These are phyloP conservation scores for Pisolithus microcarpus DNA, from an alignment of 768 basidiomycete genomes.

Conservation along the genomic window DNA sequence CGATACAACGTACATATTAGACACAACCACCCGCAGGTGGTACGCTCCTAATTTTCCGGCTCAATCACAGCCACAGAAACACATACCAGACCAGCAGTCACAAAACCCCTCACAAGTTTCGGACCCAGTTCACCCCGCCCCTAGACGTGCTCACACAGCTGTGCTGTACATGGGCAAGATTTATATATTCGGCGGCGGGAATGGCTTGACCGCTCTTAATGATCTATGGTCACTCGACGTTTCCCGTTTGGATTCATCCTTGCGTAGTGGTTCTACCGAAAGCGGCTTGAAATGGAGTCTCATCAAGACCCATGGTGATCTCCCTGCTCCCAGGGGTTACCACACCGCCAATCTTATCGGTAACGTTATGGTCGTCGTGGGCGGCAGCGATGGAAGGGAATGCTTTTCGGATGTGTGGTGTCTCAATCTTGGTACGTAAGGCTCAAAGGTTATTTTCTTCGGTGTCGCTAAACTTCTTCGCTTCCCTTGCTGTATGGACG, in stretches of 20 bases:
- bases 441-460: not conserved
- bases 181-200: constrained; percentile 89
- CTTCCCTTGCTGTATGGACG: not conserved
- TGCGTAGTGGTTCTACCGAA: constrained; percentile 7
- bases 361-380: constrained; percentile 80
- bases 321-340: constrained; percentile 70
- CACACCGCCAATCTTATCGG: constrained; percentile 86
- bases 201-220: constrained; percentile 81
- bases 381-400: constrained; percentile 86
- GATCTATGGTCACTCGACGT: constrained; percentile 87
- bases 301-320: constrained; percentile 47
- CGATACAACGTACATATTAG: constrained; percentile 75
- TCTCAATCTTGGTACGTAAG: constrained; percentile 70
- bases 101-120: constrained; percentile 6
- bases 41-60: constrained; percentile 35
- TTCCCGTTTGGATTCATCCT: constrained; percentile 29
- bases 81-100: not conserved
- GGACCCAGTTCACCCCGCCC: constrained; percentile 37
- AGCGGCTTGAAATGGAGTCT: constrained; percentile 49
- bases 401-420: constrained; percentile 87
- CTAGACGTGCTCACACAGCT: constrained; percentile 83
- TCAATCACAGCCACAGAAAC: constrained; percentile 4
- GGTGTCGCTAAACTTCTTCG: not conserved
- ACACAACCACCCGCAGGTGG: constrained; percentile 70
- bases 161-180: constrained; percentile 66